A percentile compares a stretch with the other conserved stretches of the same genome.
These are phyloP conservation scores for Botrytis byssoidea DNA, from an alignment of 2,329 filamentous ascomycete genomes.

Conservation along the genomic window DNA sequence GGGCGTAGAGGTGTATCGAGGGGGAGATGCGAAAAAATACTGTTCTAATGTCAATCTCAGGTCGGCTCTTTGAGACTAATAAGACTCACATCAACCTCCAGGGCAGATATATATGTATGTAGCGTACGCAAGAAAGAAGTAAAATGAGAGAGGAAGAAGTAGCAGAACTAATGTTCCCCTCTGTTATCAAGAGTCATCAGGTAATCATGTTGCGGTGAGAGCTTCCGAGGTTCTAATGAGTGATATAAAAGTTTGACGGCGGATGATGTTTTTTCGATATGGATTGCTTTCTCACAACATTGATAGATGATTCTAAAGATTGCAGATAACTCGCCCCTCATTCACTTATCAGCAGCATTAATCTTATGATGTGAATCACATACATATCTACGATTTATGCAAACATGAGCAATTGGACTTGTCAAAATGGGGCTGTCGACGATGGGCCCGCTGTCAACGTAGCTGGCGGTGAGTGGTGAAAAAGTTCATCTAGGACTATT, in stretches of 20 bases:
- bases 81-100: slow-evolving; percentile 2
- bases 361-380: neutral
- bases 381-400: slow-evolving; percentile 9
- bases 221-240: slow-evolving; percentile 2
- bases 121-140: neutral
- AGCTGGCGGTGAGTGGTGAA: slow-evolving; percentile 18
- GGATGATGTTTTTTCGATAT: neutral
- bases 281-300: neutral
- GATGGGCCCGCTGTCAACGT: slow-evolving; percentile 13
- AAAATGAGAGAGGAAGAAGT: slow-evolving; percentile 10
- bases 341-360: slow-evolving; percentile 15
- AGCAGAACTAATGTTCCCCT: slow-evolving; percentile 11
- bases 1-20: neutral
- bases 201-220: slow-evolving; percentile 20
- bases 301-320: slow-evolving; percentile 1
- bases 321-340: slow-evolving; percentile 1
- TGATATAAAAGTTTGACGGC: slow-evolving; percentile 6
- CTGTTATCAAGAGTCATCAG: slow-evolving; percentile 11
- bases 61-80: too few relatives aligned
- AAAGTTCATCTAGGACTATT: neutral
- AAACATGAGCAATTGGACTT: slow-evolving; percentile 2
- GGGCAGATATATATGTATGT: neutral
- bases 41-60: slow-evolving; percentile 6
- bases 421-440: slow-evolving; percentile 8
- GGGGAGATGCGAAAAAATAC: neutral